Percentiles rank a stretch among this genome's conserved stretches.
phyloP scores from a whole-genome alignment of 768 basidiomycete genomes.

The Lentinula edodes region DNA sequence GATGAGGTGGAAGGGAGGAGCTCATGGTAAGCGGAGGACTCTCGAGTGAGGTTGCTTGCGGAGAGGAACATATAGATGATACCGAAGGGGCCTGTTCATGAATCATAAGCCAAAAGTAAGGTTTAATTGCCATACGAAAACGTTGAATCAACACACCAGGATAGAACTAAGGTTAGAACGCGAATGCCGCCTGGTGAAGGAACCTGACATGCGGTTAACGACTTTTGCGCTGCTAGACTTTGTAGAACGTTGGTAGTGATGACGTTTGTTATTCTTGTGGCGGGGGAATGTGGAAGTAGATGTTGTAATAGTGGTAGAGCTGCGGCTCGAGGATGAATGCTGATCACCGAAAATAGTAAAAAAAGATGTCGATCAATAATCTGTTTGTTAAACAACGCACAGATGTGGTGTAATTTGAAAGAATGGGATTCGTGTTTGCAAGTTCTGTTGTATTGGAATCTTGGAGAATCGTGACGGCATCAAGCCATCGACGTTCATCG shows the following conservation, averaged over 20 bases:
- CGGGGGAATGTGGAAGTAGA: constrained; percentile 2
- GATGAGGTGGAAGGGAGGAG: not conserved
- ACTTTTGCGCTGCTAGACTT: constrained; percentile 12
- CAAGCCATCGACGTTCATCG: constrained; percentile 47
- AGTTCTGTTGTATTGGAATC: constrained; percentile 1
- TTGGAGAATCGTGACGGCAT: constrained; percentile 27
- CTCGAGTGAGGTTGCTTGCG: constrained; percentile 6
- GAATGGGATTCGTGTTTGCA: not conserved
- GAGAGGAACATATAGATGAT: constrained; percentile 10
- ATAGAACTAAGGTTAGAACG: constrained; percentile 4
- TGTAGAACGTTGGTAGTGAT: constrained; percentile 12
- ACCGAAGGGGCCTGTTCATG: constrained; percentile 11
- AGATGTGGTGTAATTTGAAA: constrained; percentile 11
- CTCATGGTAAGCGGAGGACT: not conserved
- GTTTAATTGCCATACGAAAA: not conserved
- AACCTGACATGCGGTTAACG: constrained; percentile 4
- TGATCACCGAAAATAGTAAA: not conserved
- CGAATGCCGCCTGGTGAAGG: constrained; percentile 2
- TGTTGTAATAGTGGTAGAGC: constrained; percentile 4
- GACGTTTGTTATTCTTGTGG: constrained; percentile 3
- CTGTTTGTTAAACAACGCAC: not conserved
- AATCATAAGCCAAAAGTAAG: not conserved
- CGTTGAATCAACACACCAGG: constrained; percentile 1
- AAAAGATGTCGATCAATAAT: not conserved
- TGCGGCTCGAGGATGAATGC: constrained; percentile 1